Conservation (phyloP, 1,284 basidiomycete species). For the Malassezia nana region DNA sequence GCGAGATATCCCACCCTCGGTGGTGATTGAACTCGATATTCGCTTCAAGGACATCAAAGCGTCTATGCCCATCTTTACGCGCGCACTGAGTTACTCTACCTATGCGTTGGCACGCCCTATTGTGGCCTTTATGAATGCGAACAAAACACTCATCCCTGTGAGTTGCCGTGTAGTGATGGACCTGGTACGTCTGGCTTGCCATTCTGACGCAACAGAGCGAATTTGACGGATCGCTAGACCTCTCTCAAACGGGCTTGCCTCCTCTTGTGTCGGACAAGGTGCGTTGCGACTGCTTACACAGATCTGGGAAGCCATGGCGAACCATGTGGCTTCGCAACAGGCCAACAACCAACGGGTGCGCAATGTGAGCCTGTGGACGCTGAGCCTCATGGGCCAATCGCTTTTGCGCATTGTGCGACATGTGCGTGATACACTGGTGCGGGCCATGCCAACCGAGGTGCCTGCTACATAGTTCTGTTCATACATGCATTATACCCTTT, state of each 20-base stretch:
- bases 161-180: slow-evolving; percentile 45
- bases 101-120: slow-evolving; percentile 92
- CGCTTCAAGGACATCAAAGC: slow-evolving; percentile 93
- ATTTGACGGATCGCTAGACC: slow-evolving; percentile 46
- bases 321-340: slow-evolving; percentile 41
- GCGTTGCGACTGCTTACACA: neutral
- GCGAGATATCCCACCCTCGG: slow-evolving; percentile 37
- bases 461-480: neutral
- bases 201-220: slow-evolving; percentile 23
- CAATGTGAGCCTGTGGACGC: slow-evolving; percentile 41
- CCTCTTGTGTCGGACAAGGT: slow-evolving; percentile 40
- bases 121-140: slow-evolving; percentile 73
- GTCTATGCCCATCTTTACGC: slow-evolving; percentile 60
- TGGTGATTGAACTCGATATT: slow-evolving; percentile 82
- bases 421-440: slow-evolving; percentile 5
- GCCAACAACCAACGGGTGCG: slow-evolving; percentile 34
- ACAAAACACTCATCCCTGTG: slow-evolving; percentile 29
- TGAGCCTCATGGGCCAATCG: slow-evolving; percentile 28
- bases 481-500: slow-evolving; percentile 12
- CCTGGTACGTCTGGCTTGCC: slow-evolving; percentile 53
- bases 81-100: slow-evolving; percentile 69
- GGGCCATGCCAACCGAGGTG: slow-evolving; percentile 1
- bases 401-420: slow-evolving; percentile 19
- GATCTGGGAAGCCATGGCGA: slow-evolving; percentile 45
- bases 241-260: slow-evolving; percentile 42